Conservation (phyloP, 805 yeast genomes). For the Nakazawaea laoshanensis region DNA sequence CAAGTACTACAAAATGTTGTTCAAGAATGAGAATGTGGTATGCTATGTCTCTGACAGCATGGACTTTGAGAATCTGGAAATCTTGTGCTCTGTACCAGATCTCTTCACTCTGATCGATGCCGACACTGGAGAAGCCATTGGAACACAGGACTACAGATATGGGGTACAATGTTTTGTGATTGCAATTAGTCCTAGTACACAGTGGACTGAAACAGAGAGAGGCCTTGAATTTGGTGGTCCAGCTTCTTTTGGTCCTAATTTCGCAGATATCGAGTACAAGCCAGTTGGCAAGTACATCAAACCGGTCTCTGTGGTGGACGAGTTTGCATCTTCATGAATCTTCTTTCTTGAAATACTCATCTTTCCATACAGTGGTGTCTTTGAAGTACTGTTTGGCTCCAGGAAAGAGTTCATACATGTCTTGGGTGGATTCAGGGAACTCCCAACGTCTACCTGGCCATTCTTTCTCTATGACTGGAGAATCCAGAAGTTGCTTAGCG, state of each 20-base stretch:
- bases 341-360: slow-evolving; percentile 7
- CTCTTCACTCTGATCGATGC: slow-evolving; percentile 28
- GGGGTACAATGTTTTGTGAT: slow-evolving; percentile 32
- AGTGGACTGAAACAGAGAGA: slow-evolving; percentile 24
- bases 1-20: slow-evolving; percentile 24
- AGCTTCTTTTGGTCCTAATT: slow-evolving; percentile 23
- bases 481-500: slow-evolving; percentile 11
- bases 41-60: slow-evolving; percentile 18
- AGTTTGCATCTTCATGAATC: slow-evolving; percentile 13
- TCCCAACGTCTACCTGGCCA: slow-evolving; percentile 29
- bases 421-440: slow-evolving; percentile 21
- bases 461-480: slow-evolving; percentile 21
- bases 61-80: slow-evolving; percentile 15
- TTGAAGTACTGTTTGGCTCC: slow-evolving; percentile 17
- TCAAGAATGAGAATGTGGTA: slow-evolving; percentile 35
- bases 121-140: slow-evolving; percentile 34
- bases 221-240: slow-evolving; percentile 34
- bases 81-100: slow-evolving; percentile 31
- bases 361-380: slow-evolving; percentile 17
- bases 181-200: slow-evolving; percentile 24
- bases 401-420: slow-evolving; percentile 27
- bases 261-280: slow-evolving; percentile 25
- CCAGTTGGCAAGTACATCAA: slow-evolving; percentile 26
- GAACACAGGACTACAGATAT: slow-evolving; percentile 35
- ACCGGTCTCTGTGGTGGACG: slow-evolving; percentile 27